A percentile compares a stretch with the other conserved stretches of the same genome.
Evolutionary conservation across 345 rosid species (phyloP).

Genomic region (Eucalyptus erythrocorys): DNA sequence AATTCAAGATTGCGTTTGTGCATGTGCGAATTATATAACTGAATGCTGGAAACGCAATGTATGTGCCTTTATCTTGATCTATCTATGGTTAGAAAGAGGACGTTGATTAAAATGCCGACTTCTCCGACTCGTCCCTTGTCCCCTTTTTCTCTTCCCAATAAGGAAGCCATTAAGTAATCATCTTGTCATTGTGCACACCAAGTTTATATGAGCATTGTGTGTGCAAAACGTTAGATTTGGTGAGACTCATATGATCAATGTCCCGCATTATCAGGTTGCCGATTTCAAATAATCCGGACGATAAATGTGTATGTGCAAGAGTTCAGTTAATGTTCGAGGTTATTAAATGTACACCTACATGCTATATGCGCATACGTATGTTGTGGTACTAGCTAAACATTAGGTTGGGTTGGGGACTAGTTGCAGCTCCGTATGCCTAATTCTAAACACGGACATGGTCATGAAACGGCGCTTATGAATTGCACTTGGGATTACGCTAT

Average conservation of each 20-base stretch:
- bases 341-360: neutral
- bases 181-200: neutral
- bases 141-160: neutral
- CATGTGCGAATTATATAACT: neutral
- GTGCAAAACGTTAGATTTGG: neutral
- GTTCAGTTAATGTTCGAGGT: neutral
- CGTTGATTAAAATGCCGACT: neutral
- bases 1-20: neutral
- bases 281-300: neutral
- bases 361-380: neutral
- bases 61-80: neutral
- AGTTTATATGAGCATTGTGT: neutral
- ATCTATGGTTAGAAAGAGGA: neutral
- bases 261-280: rapidly evolving
- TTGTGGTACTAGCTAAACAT: neutral
- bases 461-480: neutral
- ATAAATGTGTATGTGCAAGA: neutral
- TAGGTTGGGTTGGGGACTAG: neutral
- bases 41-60: neutral
- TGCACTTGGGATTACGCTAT: neutral
- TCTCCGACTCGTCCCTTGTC: neutral
- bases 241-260: neutral
- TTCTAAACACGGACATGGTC: neutral
- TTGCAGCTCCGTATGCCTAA: neutral
- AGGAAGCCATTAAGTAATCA: neutral